Conservation (phyloP, 2,329 filamentous ascomycete species). For the Helotiales sp. region DNA sequence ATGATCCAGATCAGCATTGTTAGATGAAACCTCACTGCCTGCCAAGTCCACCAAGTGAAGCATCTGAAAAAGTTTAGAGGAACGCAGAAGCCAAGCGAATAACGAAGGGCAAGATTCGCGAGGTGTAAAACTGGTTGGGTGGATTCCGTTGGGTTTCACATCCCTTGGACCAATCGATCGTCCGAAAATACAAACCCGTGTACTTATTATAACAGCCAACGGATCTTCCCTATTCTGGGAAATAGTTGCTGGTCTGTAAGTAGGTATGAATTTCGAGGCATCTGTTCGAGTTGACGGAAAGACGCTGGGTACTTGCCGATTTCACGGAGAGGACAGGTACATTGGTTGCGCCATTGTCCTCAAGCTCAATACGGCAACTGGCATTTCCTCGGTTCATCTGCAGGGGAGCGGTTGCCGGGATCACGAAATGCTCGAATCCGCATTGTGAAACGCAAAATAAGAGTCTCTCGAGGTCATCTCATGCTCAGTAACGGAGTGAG, state of each 20-base stretch:
- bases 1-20: not conserved
- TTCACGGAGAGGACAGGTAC: not conserved
- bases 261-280: not conserved
- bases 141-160: not conserved
- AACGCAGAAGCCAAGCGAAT: not conserved
- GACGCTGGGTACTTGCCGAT: not conserved
- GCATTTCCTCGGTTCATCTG: not conserved
- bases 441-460: not conserved
- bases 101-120: not conserved
- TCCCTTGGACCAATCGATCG: not conserved
- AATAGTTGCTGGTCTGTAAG: not conserved
- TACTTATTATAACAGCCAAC: too few relatives aligned
- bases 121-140: not conserved
- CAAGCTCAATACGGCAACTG: not conserved
- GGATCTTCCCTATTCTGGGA: too few relatives aligned
- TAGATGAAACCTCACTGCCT: not conserved
- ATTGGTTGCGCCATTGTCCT: not conserved
- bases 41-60: slow-evolving; percentile 9
- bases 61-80: slow-evolving; percentile 2
- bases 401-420: not conserved
- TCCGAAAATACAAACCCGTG: not conserved
- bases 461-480: not conserved
- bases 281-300: not conserved
- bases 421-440: not conserved
- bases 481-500: not conserved